phyloP scores from a whole-genome alignment of 2,329 filamentous ascomycete species.

The Colletotrichum sp. region DNA sequence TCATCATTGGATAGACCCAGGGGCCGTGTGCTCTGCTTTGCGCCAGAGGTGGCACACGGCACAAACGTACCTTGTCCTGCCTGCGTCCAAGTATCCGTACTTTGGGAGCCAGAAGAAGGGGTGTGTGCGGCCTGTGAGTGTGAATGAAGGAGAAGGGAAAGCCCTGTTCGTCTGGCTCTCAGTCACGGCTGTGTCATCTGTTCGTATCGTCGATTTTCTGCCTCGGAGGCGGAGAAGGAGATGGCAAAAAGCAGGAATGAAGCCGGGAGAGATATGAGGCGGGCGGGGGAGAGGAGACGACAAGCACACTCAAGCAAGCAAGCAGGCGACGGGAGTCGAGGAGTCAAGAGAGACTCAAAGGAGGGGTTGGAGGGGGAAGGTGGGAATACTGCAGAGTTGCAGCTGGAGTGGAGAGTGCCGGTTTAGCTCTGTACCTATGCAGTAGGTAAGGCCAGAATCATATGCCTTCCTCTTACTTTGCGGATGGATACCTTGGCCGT shows the following conservation, averaged over 20 bases:
- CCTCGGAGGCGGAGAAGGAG: background rate
- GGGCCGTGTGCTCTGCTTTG: background rate
- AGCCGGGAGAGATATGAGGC: background rate
- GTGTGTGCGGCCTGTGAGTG: background rate
- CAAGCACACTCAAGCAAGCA: background rate
- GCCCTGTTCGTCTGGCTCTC: background rate
- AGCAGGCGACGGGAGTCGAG: background rate
- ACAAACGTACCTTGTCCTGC: background rate
- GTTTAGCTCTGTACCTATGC: background rate
- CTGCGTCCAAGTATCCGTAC: background rate
- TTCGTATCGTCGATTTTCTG: background rate
- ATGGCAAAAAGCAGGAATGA: background rate
- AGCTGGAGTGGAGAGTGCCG: slow-evolving; percentile 1
- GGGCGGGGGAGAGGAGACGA: background rate
- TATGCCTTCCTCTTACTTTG: background rate
- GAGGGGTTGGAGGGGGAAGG: background rate
- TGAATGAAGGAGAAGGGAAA: background rate
- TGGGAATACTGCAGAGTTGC: background rate
- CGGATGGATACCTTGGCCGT: background rate
- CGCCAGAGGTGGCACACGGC: background rate
- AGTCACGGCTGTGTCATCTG: background rate
- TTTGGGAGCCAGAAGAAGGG: background rate
- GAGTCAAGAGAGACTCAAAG: background rate
- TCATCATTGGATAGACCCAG: background rate
- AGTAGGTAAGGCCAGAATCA: background rate